Conservation (phyloP, 2,329 filamentous ascomycete species). For the Emmonsiellopsis sp. region DNA sequence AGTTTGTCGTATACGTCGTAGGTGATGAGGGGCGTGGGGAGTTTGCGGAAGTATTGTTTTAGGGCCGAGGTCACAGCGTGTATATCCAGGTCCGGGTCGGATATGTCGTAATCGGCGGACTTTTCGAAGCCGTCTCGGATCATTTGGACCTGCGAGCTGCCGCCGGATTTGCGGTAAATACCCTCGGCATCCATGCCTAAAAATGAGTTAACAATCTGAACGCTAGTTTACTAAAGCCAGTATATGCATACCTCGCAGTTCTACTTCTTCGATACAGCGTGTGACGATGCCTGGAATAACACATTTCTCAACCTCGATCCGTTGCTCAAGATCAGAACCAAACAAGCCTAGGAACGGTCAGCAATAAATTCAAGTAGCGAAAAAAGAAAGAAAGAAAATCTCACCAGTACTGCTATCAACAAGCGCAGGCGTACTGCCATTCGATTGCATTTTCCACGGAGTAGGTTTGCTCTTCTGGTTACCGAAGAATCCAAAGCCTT, state of each 20-base stretch:
- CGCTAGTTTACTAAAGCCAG: not conserved
- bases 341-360: slow-evolving; percentile 51
- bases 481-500: slow-evolving; percentile 64
- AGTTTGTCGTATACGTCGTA: slow-evolving; percentile 87
- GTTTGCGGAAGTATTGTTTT: slow-evolving; percentile 94
- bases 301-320: slow-evolving; percentile 78
- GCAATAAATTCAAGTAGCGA: slow-evolving; percentile 6
- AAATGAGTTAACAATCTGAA: not conserved
- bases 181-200: slow-evolving; percentile 84
- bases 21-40: slow-evolving; percentile 81
- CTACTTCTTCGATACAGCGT: slow-evolving; percentile 92
- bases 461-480: slow-evolving; percentile 35
- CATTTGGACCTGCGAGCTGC: slow-evolving; percentile 78
- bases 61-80: slow-evolving; percentile 90
- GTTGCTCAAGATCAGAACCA: slow-evolving; percentile 76
- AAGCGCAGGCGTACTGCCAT: slow-evolving; percentile 34
- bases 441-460: slow-evolving; percentile 29
- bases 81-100: slow-evolving; percentile 87
- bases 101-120: slow-evolving; percentile 72
- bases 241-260: slow-evolving; percentile 58
- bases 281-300: slow-evolving; percentile 85
- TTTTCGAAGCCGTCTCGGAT: slow-evolving; percentile 89
- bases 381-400: not conserved
- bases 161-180: slow-evolving; percentile 95
- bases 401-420: slow-evolving; percentile 13